These are phyloP conservation scores for Arctium lappa DNA, from an alignment of 129 eudicot genomes.

Conservation along the genomic window DNA sequence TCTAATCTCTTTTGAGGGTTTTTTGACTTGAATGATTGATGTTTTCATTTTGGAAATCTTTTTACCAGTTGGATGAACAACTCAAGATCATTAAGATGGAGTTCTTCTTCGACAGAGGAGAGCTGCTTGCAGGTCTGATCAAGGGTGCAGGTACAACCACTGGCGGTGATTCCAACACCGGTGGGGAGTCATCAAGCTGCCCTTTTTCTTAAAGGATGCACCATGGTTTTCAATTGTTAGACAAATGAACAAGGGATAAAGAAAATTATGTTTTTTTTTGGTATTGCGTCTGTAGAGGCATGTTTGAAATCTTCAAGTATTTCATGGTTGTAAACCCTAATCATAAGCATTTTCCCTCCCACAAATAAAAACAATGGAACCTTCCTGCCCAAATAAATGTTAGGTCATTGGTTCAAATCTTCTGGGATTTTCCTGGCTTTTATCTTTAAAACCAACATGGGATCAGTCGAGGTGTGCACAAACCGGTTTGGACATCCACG, in stretches of 20 bases:
- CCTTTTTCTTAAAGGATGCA: conserved; percentile 46
- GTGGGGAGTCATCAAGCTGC: conserved; percentile 40
- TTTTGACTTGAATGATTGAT: neutral
- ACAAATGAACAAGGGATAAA: neutral
- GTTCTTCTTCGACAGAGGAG: conserved; percentile 69
- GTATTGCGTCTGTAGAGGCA: neutral
- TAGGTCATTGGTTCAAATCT: neutral
- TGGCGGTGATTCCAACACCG: conserved; percentile 16
- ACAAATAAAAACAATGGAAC: neutral
- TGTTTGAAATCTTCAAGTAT: neutral
- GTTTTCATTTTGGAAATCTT: neutral
- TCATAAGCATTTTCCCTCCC: neutral
- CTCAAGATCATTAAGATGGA: conserved; percentile 61
- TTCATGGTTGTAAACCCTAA: neutral
- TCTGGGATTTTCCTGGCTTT: neutral
- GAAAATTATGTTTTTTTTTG: neutral
- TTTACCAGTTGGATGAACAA: conserved; percentile 59
- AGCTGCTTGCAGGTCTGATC: conserved; percentile 58
- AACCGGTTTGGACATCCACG: neutral
- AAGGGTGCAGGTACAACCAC: conserved; percentile 27
- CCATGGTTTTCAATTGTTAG: conserved; percentile 14
- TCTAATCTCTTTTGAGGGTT: neutral
- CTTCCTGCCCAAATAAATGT: neutral
- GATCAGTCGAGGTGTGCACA: neutral
- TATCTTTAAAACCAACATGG: neutral